Evolutionary conservation across 2,329 filamentous ascomycete species (phyloP).

Genomic region (Chaetomium sp.): DNA sequence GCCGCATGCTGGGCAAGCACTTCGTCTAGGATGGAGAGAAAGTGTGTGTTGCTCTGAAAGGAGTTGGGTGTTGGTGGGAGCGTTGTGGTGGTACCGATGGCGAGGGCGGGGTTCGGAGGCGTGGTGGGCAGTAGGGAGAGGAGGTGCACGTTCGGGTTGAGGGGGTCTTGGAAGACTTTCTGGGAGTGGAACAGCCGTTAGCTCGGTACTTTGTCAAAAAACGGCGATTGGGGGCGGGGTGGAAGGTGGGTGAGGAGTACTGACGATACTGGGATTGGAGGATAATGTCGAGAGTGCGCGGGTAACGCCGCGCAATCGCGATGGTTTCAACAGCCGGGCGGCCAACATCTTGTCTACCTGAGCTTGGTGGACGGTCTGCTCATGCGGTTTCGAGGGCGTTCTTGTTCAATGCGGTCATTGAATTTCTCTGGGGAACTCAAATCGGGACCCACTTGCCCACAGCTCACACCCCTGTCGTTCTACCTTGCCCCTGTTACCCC

Average conservation of each 20-base stretch:
- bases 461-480: neutral
- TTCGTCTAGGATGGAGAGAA: slow-evolving; percentile 52
- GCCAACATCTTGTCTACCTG: slow-evolving; percentile 27
- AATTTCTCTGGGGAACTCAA: neutral
- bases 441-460: neutral
- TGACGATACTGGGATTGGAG: slow-evolving; percentile 49
- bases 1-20: slow-evolving; percentile 50
- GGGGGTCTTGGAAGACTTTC: slow-evolving; percentile 51
- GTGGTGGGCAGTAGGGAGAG: slow-evolving; percentile 54
- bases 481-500: slow-evolving; percentile 5
- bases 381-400: neutral
- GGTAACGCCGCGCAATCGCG: slow-evolving; percentile 19
- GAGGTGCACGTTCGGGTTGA: slow-evolving; percentile 41
- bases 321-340: slow-evolving; percentile 24
- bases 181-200: slow-evolving; percentile 27
- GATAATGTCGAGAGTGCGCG: slow-evolving; percentile 41
- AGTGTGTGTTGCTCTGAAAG: slow-evolving; percentile 53
- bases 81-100: slow-evolving; percentile 52
- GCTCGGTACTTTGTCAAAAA: too few relatives aligned
- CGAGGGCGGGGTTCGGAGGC: slow-evolving; percentile 47
- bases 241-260: slow-evolving; percentile 20
- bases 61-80: slow-evolving; percentile 56
- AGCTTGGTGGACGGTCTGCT: neutral
- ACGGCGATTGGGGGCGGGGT: too few relatives aligned
- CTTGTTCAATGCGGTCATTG: slow-evolving; percentile 8